phyloP scores from a whole-genome alignment of 2,329 filamentous ascomycete genomes.

The Colletotrichum chrysophilum region DNA sequence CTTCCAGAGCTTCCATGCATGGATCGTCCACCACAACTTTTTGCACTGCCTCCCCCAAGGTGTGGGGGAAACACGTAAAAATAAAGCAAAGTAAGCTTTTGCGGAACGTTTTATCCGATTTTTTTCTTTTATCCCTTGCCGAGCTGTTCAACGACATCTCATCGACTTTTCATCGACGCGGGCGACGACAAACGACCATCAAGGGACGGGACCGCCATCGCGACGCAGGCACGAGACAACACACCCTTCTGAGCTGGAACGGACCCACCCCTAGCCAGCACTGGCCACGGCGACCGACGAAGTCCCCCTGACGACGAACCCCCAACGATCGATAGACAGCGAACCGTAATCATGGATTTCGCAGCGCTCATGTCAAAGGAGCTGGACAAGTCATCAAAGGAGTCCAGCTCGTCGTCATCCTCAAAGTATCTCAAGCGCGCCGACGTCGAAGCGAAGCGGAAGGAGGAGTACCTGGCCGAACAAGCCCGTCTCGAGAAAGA shows the following conservation, averaged over 20 bases:
- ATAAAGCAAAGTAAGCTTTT: conserved; percentile 11
- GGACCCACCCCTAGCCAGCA: background rate
- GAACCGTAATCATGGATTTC: conserved; percentile 79
- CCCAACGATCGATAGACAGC: background rate
- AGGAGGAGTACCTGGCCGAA: conserved; percentile 80
- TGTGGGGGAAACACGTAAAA: conserved; percentile 8
- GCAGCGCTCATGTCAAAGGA: conserved; percentile 91
- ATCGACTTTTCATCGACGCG: background rate
- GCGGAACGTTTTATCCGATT: conserved; percentile 14
- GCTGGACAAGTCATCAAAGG: conserved; percentile 80
- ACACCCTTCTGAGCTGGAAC: background rate
- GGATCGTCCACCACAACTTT: conserved; percentile 19
- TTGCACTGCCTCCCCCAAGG: conserved; percentile 1
- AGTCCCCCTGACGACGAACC: background rate
- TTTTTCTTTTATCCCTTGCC: background rate
- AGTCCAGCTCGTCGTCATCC: conserved; percentile 30
- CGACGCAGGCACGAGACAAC: background rate
- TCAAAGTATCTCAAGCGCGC: conserved; percentile 87
- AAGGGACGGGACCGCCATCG: background rate
- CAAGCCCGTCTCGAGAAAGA: conserved; percentile 77
- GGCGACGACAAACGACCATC: background rate
- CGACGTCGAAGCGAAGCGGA: conserved; percentile 83
- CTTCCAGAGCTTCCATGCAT: conserved; percentile 21
- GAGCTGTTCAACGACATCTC: conserved; percentile 7
- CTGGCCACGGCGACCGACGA: background rate